A percentile compares a stretch with the other conserved stretches of the same genome.
Conservation (phyloP, 1,284 basidiomycete species). For the Cutaneotrichosporon cutaneum region DNA sequence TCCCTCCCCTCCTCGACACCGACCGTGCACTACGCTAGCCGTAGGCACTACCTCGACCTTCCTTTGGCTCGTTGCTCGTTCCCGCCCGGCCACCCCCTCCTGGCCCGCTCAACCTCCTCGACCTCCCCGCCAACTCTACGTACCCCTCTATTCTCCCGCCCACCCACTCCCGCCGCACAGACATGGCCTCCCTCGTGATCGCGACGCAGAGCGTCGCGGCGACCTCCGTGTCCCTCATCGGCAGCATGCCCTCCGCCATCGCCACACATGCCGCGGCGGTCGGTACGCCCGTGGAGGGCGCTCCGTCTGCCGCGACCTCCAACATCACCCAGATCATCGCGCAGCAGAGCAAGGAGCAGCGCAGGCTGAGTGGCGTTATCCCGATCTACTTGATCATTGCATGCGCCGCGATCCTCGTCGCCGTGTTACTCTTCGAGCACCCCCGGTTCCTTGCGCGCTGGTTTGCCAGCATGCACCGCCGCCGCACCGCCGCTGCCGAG, state of each 20-base stretch:
- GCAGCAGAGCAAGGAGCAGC: background rate
- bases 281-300: background rate
- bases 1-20: background rate
- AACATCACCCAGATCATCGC: conserved; percentile 8
- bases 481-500: conserved; percentile 6
- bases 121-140: background rate
- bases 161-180: background rate
- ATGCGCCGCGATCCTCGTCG: conserved; percentile 31
- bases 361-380: background rate
- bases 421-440: conserved; percentile 39
- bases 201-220: background rate
- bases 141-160: background rate
- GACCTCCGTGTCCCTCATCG: background rate
- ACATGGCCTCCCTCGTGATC: conserved; percentile 1
- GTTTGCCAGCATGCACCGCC: conserved; percentile 36
- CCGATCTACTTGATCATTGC: conserved; percentile 31
- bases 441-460: conserved; percentile 48
- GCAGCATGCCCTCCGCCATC: background rate
- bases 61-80: background rate
- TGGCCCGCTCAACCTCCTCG: background rate
- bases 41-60: conserved; percentile 1
- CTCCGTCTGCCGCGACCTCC: background rate
- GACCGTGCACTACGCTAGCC: conserved; percentile 3
- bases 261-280: background rate
- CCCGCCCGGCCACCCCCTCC: too few relatives aligned